Evolutionary conservation across 345 rosid species (phyloP), one percentile per base, ranked within the genome.

Genomic region (Erysimum cheiranthoides): DNA sequence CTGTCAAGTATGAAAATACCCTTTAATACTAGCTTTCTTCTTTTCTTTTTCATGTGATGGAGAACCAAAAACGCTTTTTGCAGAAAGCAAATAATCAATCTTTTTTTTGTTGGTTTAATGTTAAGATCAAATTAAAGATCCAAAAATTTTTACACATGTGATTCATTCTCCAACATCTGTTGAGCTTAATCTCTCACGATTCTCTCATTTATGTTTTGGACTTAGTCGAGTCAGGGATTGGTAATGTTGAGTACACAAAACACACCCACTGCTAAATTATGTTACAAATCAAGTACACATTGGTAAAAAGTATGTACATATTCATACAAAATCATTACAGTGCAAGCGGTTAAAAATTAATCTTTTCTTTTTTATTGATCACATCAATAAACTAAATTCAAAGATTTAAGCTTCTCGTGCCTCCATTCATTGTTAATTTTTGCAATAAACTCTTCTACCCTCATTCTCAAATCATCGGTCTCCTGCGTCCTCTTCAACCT

Each of bases 341-440:
- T 9, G 21, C 42, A 39, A 51, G 52, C 27, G 16, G 62, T 53
- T 21, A 40, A 3, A 3, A 54, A 21, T 35, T 4, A 27, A 59
- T 59, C 0, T 11, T 11, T 6, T 42, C 6, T 4, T 5, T 72
- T 13, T n/a, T 30, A 8, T 63, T 56, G 14, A 43, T 11, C 10
- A 56, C n/a, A 18, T 70, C 28, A 77, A 46, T 36, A 64, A 56
- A 77, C 80, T 71, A 57, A 71, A 21, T 61, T 70, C 21, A 77
- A 71, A 46, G 80, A 18, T 12, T 11, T 77, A 46, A 77, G 43
- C 63, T 39, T 78, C 74, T 93, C 96, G 30, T 75, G 87, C 18
- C 65, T 83, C 96, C 97, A 87, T 71, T 80, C 88, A 25, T 73
- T 75, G 45, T 86, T 86, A 8, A 88, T 75, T 40, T 86, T 86